Evolutionary conservation across 202 grass and related monocot genomes (phyloP).

Genomic region (Eragrostis tef): DNA sequence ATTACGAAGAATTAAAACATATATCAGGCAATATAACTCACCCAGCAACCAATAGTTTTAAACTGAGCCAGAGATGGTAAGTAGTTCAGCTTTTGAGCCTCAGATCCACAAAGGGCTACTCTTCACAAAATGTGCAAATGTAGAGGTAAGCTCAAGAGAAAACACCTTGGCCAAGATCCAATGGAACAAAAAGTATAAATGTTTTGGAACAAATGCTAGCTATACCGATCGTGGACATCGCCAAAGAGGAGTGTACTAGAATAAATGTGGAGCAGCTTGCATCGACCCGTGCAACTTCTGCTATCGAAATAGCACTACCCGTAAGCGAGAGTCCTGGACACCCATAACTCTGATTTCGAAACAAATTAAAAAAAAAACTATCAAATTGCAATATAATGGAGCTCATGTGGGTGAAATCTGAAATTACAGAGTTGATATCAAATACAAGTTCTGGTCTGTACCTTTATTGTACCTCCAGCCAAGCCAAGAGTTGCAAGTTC

Average conservation of each 20-base stretch:
- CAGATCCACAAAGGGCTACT: conserved; percentile 85
- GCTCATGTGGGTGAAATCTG: background rate
- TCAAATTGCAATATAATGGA: background rate
- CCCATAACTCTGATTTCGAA: conserved; percentile 64
- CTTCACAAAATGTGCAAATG: conserved; percentile 41
- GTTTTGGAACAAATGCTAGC: background rate
- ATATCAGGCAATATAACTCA: conserved; percentile 49
- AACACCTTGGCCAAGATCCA: background rate
- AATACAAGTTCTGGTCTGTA: conserved; percentile 25
- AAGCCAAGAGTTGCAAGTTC: conserved; percentile 70
- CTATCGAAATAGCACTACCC: conserved; percentile 62
- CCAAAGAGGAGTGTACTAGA: conserved; percentile 91
- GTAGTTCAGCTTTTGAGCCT: conserved; percentile 89
- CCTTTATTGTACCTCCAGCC: conserved; percentile 79
- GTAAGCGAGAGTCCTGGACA: conserved; percentile 85
- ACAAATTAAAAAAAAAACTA: background rate
- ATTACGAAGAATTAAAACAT: background rate
- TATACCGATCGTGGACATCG: conserved; percentile 87
- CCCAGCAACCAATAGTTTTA: conserved; percentile 81
- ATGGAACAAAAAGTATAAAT: conserved; percentile 12
- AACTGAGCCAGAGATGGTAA: conserved; percentile 76
- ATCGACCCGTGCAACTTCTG: conserved; percentile 88
- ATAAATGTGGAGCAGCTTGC: conserved; percentile 88
- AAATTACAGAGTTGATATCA: background rate
- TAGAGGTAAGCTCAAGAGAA: background rate